Percentiles rank a stretch among this genome's conserved stretches.
These are phyloP conservation scores for Glycine soja DNA, from an alignment of 306 rosid genomes.

Conservation along the genomic window DNA sequence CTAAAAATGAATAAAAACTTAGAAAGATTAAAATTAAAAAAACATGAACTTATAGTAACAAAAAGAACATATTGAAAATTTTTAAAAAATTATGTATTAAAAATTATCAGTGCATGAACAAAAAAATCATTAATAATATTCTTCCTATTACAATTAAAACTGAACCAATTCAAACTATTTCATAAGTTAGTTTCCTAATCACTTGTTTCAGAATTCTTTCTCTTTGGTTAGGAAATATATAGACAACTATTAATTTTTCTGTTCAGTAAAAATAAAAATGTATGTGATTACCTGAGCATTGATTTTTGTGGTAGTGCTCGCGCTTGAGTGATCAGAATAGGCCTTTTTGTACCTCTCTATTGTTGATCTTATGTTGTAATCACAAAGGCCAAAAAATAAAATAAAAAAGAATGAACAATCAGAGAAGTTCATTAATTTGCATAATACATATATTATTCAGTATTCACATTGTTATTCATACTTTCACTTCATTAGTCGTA, in stretches of 20 bases:
- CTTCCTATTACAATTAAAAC: too few species aligned
- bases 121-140: too few species aligned
- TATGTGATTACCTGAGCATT: constrained; percentile 74
- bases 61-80: too few species aligned
- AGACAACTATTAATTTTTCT: too few species aligned
- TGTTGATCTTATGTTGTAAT: constrained; percentile 72
- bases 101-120: too few species aligned
- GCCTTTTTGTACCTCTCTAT: constrained; percentile 94
- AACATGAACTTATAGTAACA: too few species aligned
- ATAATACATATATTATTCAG: neutral
- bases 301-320: constrained; percentile 71
- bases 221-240: too few species aligned
- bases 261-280: too few species aligned
- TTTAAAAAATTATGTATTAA: too few species aligned
- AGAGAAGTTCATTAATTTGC: constrained; percentile 9
- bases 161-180: neutral
- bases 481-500: neutral
- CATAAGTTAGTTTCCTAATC: neutral
- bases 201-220: too few species aligned
- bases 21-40: too few species aligned
- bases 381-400: neutral
- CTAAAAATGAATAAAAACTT: too few species aligned
- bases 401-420: neutral
- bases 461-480: neutral
- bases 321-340: constrained; percentile 72